These are phyloP conservation scores for Eimeria tenella DNA, from an alignment of 169 alveolate genomes.

Conservation along the genomic window DNA sequence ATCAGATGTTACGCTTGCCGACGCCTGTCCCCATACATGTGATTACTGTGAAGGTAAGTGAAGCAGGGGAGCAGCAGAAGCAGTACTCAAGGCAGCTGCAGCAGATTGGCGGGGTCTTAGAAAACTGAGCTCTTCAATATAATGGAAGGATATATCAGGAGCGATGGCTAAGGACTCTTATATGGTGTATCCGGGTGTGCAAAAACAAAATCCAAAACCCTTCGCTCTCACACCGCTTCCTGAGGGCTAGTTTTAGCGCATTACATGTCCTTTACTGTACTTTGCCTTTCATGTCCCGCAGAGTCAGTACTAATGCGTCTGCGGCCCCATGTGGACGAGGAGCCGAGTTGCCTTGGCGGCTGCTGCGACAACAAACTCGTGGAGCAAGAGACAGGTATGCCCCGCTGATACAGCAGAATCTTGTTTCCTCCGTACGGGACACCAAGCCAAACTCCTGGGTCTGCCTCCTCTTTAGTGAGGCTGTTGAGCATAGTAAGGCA, in stretches of 20 bases:
- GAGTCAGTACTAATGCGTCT: constrained; percentile 66
- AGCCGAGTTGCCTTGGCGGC: constrained; percentile 73
- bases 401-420: too few relatives aligned
- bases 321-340: constrained; percentile 60
- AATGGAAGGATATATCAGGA: too few relatives aligned
- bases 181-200: too few relatives aligned
- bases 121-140: too few relatives aligned
- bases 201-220: too few relatives aligned
- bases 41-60: constrained; percentile 63
- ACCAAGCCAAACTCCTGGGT: too few relatives aligned
- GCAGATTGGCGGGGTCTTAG: not conserved
- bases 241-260: too few relatives aligned
- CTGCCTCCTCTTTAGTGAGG: too few relatives aligned
- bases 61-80: not conserved
- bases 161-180: too few relatives aligned
- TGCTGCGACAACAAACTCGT: constrained; percentile 79
- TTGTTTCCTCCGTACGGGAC: too few relatives aligned
- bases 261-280: not conserved
- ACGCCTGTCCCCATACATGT: constrained; percentile 65
- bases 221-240: too few relatives aligned
- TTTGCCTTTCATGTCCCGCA: not conserved
- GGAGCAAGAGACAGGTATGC: constrained; percentile 76
- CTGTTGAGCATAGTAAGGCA: not conserved
- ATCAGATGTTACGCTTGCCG: constrained; percentile 34
- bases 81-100: not conserved